Evolutionary conservation across 2,329 filamentous ascomycete genomes (phyloP).

Genomic region (Graphilbum fragrans): DNA sequence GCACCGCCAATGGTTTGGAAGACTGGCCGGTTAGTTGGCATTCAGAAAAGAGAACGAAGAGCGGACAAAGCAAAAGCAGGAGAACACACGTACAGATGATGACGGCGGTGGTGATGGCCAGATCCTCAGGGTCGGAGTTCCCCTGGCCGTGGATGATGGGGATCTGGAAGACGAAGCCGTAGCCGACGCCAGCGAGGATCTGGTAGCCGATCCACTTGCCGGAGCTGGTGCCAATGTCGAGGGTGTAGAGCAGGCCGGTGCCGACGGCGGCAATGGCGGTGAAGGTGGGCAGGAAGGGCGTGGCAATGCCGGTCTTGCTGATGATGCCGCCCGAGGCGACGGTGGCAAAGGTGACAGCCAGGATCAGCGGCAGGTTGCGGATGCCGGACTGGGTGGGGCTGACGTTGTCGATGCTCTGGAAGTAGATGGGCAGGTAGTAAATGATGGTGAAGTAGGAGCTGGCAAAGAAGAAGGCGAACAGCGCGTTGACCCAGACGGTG

Average conservation of each 20-base stretch:
- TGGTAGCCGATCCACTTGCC: conserved; percentile 35
- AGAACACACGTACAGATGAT: conserved; percentile 14
- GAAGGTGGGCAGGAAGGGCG: conserved; percentile 24
- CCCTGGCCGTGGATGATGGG: conserved; percentile 26
- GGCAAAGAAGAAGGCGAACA: conserved; percentile 29
- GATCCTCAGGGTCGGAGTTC: conserved; percentile 18
- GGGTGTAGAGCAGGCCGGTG: conserved; percentile 24
- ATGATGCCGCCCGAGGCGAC: conserved; percentile 21
- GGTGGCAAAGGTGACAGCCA: conserved; percentile 23
- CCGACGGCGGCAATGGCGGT: conserved; percentile 22
- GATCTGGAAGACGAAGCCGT: conserved; percentile 31
- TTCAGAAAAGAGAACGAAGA: conserved; percentile 11
- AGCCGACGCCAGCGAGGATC: conserved; percentile 31
- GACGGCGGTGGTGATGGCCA: conserved; percentile 25
- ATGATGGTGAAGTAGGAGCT: conserved; percentile 30
- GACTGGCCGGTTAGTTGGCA: conserved; percentile 14
- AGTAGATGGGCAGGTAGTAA: conserved; percentile 37
- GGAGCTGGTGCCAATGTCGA: conserved; percentile 18
- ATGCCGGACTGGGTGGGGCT: conserved; percentile 24
- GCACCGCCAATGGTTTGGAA: conserved; percentile 33
- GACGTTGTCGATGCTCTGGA: conserved; percentile 32
- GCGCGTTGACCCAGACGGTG: conserved; percentile 27
- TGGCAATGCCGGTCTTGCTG: conserved; percentile 17
- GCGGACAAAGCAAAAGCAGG: neutral
- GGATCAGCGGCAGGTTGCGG: conserved; percentile 26